Evolutionary conservation across 805 yeast species (phyloP).

Genomic region (Hanseniaspora hatyaiensis): DNA sequence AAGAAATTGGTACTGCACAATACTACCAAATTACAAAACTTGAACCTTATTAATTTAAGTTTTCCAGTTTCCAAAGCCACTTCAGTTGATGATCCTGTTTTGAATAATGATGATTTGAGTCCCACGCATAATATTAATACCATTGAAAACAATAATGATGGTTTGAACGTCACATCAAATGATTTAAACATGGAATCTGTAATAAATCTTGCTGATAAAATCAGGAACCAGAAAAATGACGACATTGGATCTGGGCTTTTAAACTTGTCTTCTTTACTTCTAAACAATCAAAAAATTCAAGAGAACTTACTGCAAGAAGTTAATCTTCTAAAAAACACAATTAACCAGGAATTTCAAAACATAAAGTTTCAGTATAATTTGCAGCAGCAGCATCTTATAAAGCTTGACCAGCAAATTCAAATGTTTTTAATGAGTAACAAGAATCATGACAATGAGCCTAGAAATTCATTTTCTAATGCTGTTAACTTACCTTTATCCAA

Average conservation of each 20-base stretch:
- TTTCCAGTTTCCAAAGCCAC: not conserved
- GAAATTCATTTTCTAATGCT: not conserved
- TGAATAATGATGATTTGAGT: not conserved
- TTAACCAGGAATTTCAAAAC: constrained; percentile 15
- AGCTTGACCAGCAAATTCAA: constrained; percentile 14
- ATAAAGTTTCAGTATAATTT: constrained; percentile 13
- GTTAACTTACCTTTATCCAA: not conserved
- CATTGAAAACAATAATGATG: not conserved
- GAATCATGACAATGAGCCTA: not conserved
- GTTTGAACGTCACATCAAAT: too few relatives aligned
- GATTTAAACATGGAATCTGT: not conserved
- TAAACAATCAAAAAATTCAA: not conserved
- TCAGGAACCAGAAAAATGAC: not conserved
- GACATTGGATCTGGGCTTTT: not conserved
- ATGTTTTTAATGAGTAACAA: not conserved
- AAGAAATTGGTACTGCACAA: not conserved
- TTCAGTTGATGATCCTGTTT: not conserved
- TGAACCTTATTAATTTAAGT: constrained; percentile 1
- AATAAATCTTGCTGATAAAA: too few relatives aligned
- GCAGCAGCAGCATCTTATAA: constrained; percentile 15
- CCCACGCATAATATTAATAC: not conserved
- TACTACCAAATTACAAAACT: not conserved
- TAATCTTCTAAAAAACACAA: not conserved
- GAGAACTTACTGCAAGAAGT: constrained; percentile 2
- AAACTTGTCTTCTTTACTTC: not conserved